A percentile compares a stretch with the other conserved stretches of the same genome.
Evolutionary conservation across 305 asterid species (phyloP).

Genomic region (Fraxinus platypoda): DNA sequence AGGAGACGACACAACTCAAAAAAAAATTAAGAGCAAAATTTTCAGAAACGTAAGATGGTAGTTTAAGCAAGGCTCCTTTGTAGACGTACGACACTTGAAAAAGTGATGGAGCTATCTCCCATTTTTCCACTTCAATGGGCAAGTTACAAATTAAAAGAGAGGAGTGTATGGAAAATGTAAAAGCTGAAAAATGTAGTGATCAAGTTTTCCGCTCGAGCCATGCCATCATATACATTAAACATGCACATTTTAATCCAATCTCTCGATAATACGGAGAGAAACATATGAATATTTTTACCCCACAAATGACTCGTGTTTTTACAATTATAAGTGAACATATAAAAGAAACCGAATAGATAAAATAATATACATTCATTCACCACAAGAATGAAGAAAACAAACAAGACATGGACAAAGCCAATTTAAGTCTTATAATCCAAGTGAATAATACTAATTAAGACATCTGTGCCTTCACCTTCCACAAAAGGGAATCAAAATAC

Average conservation of each 20-base stretch:
- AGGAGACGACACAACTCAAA: too few relatives aligned
- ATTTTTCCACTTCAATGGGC: background rate
- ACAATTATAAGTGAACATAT: background rate
- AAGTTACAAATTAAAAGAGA: background rate
- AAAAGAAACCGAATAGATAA: background rate
- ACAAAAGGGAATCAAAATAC: background rate
- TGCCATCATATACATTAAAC: background rate
- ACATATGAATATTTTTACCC: background rate
- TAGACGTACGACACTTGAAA: background rate
- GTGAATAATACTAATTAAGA: background rate
- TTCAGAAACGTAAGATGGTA: background rate
- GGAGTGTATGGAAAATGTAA: background rate
- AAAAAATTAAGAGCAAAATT: background rate
- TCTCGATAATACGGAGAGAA: background rate
- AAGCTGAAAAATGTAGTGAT: background rate
- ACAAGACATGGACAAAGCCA: background rate
- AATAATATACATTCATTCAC: background rate
- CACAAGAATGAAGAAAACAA: background rate
- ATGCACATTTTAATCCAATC: background rate
- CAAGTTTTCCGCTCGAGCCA: background rate
- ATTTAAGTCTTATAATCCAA: background rate
- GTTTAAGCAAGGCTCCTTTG: background rate
- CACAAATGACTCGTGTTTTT: background rate
- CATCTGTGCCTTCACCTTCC: background rate
- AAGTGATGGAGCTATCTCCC: background rate